A percentile compares a stretch with the other conserved stretches of the same genome.
These are phyloP conservation scores for Adansonia grandidieri DNA, from an alignment of 441 rosid genomes.

Conservation along the genomic window DNA sequence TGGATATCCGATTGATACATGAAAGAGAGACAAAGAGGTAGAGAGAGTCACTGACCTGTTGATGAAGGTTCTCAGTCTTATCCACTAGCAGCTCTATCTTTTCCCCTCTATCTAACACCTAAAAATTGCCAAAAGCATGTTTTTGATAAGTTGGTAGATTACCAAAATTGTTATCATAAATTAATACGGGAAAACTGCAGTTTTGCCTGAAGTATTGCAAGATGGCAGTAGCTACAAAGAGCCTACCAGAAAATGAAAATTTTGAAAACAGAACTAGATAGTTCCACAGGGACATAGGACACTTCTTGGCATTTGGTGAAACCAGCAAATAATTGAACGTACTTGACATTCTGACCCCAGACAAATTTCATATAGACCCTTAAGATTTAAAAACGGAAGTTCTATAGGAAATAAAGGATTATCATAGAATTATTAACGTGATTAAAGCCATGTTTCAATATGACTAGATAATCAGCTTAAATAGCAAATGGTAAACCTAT, in stretches of 20 bases:
- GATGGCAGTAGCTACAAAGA: slow-evolving; percentile 9
- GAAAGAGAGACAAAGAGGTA: slow-evolving; percentile 7
- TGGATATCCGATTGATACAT: neutral
- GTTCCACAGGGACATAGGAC: neutral
- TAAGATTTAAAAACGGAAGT: slow-evolving; percentile 14
- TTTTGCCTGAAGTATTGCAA: slow-evolving; percentile 5
- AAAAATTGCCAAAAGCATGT: neutral
- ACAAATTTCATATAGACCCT: neutral
- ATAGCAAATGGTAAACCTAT: neutral
- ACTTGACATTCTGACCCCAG: neutral
- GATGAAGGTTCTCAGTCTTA: slow-evolving; percentile 44
- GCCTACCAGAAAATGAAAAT: neutral
- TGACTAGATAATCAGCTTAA: neutral
- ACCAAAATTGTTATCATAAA: neutral
- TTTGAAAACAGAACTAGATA: neutral
- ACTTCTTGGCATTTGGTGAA: neutral
- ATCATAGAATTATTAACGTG: neutral
- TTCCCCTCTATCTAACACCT: slow-evolving; percentile 48
- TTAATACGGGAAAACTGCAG: neutral
- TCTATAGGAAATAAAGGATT: neutral
- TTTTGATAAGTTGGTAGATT: neutral
- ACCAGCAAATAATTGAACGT: neutral
- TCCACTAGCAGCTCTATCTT: slow-evolving; percentile 45
- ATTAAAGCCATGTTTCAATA: slow-evolving; percentile 1
- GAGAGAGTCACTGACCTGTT: slow-evolving; percentile 34